Conservation (phyloP, 2,329 filamentous ascomycete genomes). For the Sporothrix protearum region DNA sequence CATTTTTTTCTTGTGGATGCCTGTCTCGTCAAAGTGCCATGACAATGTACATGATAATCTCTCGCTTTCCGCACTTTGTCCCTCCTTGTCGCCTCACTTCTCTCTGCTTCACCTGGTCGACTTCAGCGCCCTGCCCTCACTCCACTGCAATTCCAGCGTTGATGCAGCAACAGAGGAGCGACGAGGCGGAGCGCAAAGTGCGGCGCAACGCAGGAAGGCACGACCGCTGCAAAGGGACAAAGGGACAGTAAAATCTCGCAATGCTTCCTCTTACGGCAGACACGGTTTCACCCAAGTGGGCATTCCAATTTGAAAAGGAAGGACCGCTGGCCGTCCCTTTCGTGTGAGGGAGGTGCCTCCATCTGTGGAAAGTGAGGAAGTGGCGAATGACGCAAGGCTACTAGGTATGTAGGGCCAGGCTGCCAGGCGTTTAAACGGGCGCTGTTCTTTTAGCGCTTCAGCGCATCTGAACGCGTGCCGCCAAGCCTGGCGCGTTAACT, state of each 20-base stretch:
- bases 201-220: not conserved
- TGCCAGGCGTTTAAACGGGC: not conserved
- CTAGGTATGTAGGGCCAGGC: too few relatives aligned
- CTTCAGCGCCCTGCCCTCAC: constrained; percentile 4
- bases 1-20: not conserved
- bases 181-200: constrained; percentile 13
- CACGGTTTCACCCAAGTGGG: constrained; percentile 15
- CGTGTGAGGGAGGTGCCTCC: not conserved
- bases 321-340: not conserved
- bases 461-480: not conserved
- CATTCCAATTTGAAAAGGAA: constrained; percentile 4
- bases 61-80: too few relatives aligned
- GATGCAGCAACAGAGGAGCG: constrained; percentile 26
- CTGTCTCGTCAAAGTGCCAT: too few relatives aligned
- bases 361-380: not conserved
- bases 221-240: not conserved
- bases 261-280: not conserved
- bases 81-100: not conserved
- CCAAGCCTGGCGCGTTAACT: constrained; percentile 11
- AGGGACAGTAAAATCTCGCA: not conserved
- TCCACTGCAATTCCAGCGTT: constrained; percentile 25
- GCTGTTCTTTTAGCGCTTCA: not conserved
- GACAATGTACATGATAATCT: too few relatives aligned
- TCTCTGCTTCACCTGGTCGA: not conserved
- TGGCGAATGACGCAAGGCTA: not conserved